A percentile compares a stretch with the other conserved stretches of the same genome.
Conservation (phyloP, 1,139 yeast genomes). For the Ogataea hybrid region DNA sequence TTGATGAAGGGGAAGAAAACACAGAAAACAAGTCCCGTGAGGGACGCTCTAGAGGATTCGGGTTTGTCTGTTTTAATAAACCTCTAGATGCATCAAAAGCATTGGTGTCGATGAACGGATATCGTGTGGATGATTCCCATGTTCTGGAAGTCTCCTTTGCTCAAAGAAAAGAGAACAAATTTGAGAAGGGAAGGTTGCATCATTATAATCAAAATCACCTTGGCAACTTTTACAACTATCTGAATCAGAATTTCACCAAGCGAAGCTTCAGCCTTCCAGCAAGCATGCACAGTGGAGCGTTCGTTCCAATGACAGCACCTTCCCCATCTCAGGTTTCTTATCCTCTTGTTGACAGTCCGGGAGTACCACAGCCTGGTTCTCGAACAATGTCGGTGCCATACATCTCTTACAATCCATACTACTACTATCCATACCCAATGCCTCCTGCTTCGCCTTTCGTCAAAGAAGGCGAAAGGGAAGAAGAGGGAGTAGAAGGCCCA, state of each 20-base stretch:
- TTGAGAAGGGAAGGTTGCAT: constrained; percentile 29
- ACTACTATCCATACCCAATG: constrained; percentile 17
- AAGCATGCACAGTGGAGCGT: neutral
- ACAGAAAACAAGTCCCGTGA: constrained; percentile 9
- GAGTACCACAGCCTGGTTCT: constrained; percentile 12
- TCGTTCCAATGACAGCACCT: constrained; percentile 4
- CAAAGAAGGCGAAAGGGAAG: neutral
- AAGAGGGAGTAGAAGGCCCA: constrained; percentile 1
- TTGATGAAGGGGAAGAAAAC: constrained; percentile 40
- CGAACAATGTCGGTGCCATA: constrained; percentile 14
- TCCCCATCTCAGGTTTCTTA: constrained; percentile 3
- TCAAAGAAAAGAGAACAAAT: constrained; percentile 34
- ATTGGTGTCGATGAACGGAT: constrained; percentile 41
- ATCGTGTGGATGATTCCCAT: constrained; percentile 29
- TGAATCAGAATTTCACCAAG: constrained; percentile 17
- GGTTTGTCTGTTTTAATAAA: constrained; percentile 48
- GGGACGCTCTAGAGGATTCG: constrained; percentile 43
- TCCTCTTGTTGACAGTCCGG: constrained; percentile 13
- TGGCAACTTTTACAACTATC: constrained; percentile 25
- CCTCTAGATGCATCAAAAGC: constrained; percentile 49
- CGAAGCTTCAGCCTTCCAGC: constrained; percentile 15
- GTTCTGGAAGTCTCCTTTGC: constrained; percentile 37
- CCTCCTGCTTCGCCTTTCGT: constrained; percentile 5
- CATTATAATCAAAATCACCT: constrained; percentile 33
- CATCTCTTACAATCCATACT: constrained; percentile 17